Percentiles rank a stretch among this genome's conserved stretches.
phyloP scores from a whole-genome alignment of 2,329 filamentous ascomycete genomes.

The Ophiocordyceps unilateralis region DNA sequence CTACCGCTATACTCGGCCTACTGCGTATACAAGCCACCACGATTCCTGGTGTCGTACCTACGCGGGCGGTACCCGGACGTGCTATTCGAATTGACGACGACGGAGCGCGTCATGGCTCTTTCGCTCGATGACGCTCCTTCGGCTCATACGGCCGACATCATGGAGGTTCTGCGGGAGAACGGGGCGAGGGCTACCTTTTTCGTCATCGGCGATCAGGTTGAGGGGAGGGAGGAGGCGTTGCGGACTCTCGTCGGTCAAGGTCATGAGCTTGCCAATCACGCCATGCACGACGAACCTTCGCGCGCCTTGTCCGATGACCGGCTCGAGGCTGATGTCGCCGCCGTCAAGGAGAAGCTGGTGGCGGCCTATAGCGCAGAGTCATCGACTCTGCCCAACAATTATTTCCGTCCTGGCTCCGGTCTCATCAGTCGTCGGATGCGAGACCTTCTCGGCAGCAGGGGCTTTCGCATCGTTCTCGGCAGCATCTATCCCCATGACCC shows the following conservation, averaged over 20 bases:
- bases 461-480: constrained; percentile 61
- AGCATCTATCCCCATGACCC: constrained; percentile 82
- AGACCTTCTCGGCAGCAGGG: constrained; percentile 36
- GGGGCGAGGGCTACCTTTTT: constrained; percentile 72
- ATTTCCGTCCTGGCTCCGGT: constrained; percentile 72
- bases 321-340: constrained; percentile 43
- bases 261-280: constrained; percentile 72
- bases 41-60: constrained; percentile 52
- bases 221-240: constrained; percentile 35
- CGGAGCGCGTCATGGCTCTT: constrained; percentile 53
- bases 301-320: constrained; percentile 38
- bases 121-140: constrained; percentile 82
- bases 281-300: constrained; percentile 72
- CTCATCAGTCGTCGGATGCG: constrained; percentile 64
- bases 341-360: constrained; percentile 45
- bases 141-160: constrained; percentile 50
- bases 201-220: constrained; percentile 64
- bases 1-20: constrained; percentile 35
- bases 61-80: constrained; percentile 59
- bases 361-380: constrained; percentile 34
- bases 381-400: constrained; percentile 34
- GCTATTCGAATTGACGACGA: constrained; percentile 46
- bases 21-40: constrained; percentile 65
- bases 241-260: constrained; percentile 40
- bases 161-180: constrained; percentile 47